A percentile compares a stretch with the other conserved stretches of the same genome.
These are phyloP conservation scores for Sclerotinia trifoliorum DNA, from an alignment of 2,329 filamentous ascomycete genomes.

Conservation along the genomic window DNA sequence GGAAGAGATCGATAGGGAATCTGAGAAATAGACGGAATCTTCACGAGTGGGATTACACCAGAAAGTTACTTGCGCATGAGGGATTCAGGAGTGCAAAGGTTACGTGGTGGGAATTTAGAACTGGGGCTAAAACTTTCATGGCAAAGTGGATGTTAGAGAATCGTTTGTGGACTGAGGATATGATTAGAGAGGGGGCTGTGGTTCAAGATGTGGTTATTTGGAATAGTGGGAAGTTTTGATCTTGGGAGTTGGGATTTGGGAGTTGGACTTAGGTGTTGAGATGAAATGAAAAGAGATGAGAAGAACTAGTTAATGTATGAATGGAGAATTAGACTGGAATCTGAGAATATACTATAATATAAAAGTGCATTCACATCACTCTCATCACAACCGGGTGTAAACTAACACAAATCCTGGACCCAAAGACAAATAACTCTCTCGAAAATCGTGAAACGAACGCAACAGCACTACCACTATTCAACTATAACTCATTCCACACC, in stretches of 20 bases:
- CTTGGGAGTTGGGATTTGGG: not conserved
- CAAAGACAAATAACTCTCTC: too few species aligned
- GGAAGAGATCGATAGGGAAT: not conserved
- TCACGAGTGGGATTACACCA: conserved; percentile 33
- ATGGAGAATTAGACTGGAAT: too few species aligned
- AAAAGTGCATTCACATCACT: too few species aligned
- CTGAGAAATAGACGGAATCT: conserved; percentile 21
- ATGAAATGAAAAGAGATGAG: not conserved
- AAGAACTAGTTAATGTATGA: too few species aligned
- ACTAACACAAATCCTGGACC: too few species aligned
- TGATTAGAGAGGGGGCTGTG: conserved; percentile 32
- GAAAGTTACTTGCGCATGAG: conserved; percentile 25
- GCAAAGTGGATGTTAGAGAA: conserved; percentile 34
- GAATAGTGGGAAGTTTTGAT: not conserved
- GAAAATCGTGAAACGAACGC: too few species aligned
- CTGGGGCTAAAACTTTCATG: conserved; percentile 30
- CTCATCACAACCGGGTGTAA: too few species aligned
- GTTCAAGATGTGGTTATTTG: conserved; percentile 26
- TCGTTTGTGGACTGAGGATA: conserved; percentile 31
- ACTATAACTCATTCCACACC: too few species aligned
- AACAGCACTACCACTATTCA: too few species aligned
- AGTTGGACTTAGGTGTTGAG: not conserved
- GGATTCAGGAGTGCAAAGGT: conserved; percentile 27
- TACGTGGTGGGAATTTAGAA: conserved; percentile 33
- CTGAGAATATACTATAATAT: too few species aligned